A percentile compares a stretch with the other conserved stretches of the same genome.
Conservation (phyloP, 352 stramenopile species). For the Phytopythium vexans region DNA sequence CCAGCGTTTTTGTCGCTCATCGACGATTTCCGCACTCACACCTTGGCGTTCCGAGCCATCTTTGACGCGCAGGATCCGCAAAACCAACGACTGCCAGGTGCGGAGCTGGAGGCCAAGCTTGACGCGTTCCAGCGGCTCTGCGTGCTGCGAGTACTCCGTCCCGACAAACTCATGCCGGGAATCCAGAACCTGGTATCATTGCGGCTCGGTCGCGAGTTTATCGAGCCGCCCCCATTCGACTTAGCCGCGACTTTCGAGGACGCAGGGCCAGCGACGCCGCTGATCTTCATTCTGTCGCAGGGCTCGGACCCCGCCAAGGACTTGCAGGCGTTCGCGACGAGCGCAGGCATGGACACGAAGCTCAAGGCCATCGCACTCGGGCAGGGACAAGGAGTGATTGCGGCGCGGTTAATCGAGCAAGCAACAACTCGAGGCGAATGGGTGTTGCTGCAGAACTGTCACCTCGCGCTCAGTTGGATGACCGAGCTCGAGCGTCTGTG, state of each 20-base stretch:
- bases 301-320: constrained; percentile 94
- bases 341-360: constrained; percentile 84
- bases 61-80: constrained; percentile 84
- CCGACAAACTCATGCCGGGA: constrained; percentile 82
- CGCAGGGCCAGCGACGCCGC: constrained; percentile 83
- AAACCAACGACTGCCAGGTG: constrained; percentile 63
- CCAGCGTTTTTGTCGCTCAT: constrained; percentile 31
- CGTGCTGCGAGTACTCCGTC: constrained; percentile 72
- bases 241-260: constrained; percentile 91
- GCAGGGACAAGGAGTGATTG: constrained; percentile 90
- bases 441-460: constrained; percentile 95
- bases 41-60: constrained; percentile 54
- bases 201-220: constrained; percentile 87
- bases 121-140: constrained; percentile 85
- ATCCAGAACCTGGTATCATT: constrained; percentile 89
- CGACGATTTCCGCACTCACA: constrained; percentile 35
- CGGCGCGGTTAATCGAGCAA: constrained; percentile 89
- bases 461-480: constrained; percentile 95
- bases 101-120: constrained; percentile 43
- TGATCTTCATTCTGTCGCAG: constrained; percentile 93
- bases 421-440: constrained; percentile 89
- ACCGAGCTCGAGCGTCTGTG: constrained; percentile 93
- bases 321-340: constrained; percentile 87
- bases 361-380: constrained; percentile 93
- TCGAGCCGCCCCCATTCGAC: constrained; percentile 90